Percentiles rank a stretch among this genome's conserved stretches.
These are phyloP conservation scores for Tricholoma furcatifolium DNA, from an alignment of 768 basidiomycete species.

Conservation along the genomic window DNA sequence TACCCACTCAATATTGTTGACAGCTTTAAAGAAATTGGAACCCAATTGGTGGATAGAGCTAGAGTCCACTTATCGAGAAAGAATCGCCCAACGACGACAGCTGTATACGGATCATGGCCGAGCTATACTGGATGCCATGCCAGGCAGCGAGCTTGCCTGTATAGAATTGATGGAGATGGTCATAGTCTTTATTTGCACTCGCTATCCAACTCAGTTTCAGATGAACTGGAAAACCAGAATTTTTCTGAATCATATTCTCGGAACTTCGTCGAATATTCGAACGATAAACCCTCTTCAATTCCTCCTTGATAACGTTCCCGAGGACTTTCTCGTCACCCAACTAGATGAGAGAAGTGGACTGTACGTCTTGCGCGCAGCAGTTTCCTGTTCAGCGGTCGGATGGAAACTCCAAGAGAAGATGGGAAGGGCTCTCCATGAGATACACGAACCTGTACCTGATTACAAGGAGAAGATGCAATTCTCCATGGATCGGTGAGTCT, in stretches of 20 bases:
- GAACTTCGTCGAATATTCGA: conserved; percentile 24
- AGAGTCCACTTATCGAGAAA: conserved; percentile 48
- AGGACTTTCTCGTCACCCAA: conserved; percentile 47
- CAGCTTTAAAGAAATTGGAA: conserved; percentile 47
- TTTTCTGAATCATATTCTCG: conserved; percentile 45
- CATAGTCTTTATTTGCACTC: conserved; percentile 51
- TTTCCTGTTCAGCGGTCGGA: conserved; percentile 46
- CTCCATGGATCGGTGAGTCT: conserved; percentile 46
- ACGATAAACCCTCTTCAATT: conserved; percentile 37
- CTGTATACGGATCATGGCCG: conserved; percentile 39
- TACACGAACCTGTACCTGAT: conserved; percentile 47
- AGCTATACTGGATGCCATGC: conserved; percentile 42
- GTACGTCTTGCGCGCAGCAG: conserved; percentile 44
- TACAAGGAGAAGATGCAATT: conserved; percentile 47
- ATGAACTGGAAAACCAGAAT: conserved; percentile 31
- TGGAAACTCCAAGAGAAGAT: conserved; percentile 50
- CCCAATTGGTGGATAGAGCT: conserved; percentile 57
- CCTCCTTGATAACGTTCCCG: conserved; percentile 50
- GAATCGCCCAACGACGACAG: conserved; percentile 39
- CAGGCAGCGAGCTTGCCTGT: conserved; percentile 49
- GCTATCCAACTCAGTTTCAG: conserved; percentile 55
- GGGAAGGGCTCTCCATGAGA: conserved; percentile 42
- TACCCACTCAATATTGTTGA: not conserved
- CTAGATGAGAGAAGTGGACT: conserved; percentile 40
- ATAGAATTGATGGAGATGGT: conserved; percentile 54